These are phyloP conservation scores for Pseudogymnoascus pannorum DNA, from an alignment of 2,329 filamentous ascomycete species.

Conservation along the genomic window DNA sequence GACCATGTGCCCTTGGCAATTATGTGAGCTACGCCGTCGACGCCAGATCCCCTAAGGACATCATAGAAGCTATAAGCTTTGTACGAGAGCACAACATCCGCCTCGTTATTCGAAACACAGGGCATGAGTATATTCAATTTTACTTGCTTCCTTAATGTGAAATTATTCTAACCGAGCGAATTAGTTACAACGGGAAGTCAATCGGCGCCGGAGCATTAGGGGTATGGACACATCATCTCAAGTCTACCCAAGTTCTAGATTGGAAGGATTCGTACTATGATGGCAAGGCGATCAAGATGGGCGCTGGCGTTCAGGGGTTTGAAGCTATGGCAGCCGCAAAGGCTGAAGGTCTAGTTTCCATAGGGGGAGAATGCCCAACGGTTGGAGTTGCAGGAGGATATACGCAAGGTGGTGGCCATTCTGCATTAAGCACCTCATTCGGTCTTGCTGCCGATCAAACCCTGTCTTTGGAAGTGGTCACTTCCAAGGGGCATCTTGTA, in stretches of 20 bases:
- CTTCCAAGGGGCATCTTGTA: slow-evolving; percentile 40
- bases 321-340: slow-evolving; percentile 39
- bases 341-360: slow-evolving; percentile 35
- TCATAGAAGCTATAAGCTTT: slow-evolving; percentile 31
- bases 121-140: slow-evolving; percentile 38
- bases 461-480: slow-evolving; percentile 50
- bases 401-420: slow-evolving; percentile 53
- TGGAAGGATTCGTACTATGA: slow-evolving; percentile 37
- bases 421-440: slow-evolving; percentile 43
- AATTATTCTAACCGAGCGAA: neutral
- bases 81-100: slow-evolving; percentile 33
- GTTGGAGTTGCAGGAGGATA: slow-evolving; percentile 55
- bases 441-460: slow-evolving; percentile 55
- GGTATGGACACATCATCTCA: slow-evolving; percentile 50
- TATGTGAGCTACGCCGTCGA: slow-evolving; percentile 30
- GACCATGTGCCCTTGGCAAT: slow-evolving; percentile 33
- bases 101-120: slow-evolving; percentile 47
- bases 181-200: slow-evolving; percentile 45
- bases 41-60: slow-evolving; percentile 19
- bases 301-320: slow-evolving; percentile 44
- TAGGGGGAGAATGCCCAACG: slow-evolving; percentile 48
- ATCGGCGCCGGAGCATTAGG: slow-evolving; percentile 53
- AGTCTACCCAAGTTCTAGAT: slow-evolving; percentile 36
- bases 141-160: neutral
- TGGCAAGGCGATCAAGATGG: slow-evolving; percentile 46